Conservation (phyloP, 805 yeast genomes). For the Pichia thaimueangensis region DNA sequence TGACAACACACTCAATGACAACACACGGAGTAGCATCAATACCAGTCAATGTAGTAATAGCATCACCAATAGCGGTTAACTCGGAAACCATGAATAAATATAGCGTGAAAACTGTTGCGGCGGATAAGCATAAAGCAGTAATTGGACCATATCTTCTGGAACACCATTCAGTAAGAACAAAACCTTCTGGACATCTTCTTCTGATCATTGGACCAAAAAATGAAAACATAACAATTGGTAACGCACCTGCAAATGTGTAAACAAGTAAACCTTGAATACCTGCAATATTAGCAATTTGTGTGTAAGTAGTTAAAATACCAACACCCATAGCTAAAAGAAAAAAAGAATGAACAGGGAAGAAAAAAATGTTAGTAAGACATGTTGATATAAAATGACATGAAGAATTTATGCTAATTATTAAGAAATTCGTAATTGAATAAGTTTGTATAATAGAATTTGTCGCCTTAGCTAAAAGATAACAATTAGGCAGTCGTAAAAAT, state of each 20-base stretch:
- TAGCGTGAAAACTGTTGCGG: conserved; percentile 78
- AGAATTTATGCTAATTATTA: background rate
- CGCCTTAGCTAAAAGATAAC: too few species aligned
- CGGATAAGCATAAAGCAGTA: conserved; percentile 68
- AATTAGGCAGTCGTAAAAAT: too few species aligned
- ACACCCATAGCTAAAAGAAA: conserved; percentile 68
- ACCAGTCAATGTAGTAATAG: conserved; percentile 72
- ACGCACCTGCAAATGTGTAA: conserved; percentile 70
- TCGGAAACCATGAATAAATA: conserved; percentile 85
- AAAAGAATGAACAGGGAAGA: background rate
- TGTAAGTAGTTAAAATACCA: conserved; percentile 79
- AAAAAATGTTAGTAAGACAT: conserved; percentile 11
- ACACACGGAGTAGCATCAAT: conserved; percentile 73
- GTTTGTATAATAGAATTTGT: background rate
- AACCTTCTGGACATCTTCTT: conserved; percentile 78
- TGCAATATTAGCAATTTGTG: conserved; percentile 77
- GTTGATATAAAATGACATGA: background rate
- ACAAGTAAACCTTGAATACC: conserved; percentile 86
- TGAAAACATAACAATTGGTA: conserved; percentile 83
- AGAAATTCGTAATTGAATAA: background rate
- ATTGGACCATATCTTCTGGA: conserved; percentile 68
- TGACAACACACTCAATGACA: conserved; percentile 79
- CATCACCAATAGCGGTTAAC: conserved; percentile 70
- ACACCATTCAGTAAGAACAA: conserved; percentile 94
- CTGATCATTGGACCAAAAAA: conserved; percentile 76